phyloP scores from a whole-genome alignment of 2,329 filamentous ascomycete genomes.

The Massarina eburnea region DNA sequence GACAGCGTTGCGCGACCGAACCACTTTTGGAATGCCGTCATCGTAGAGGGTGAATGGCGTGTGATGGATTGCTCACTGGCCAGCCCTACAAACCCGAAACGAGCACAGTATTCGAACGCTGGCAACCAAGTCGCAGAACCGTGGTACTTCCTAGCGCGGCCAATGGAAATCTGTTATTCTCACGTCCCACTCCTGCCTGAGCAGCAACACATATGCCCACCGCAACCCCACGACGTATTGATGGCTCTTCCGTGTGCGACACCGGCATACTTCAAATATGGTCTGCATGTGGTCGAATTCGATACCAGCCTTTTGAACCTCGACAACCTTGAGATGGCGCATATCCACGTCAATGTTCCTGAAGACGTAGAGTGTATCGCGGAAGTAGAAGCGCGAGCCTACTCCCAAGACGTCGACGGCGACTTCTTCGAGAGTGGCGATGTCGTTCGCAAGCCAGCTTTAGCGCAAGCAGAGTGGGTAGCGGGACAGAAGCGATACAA shows the following conservation, averaged over 20 bases:
- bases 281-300: constrained; percentile 79
- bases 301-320: constrained; percentile 84
- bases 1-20: constrained; percentile 84
- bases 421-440: constrained; percentile 94
- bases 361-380: constrained; percentile 88
- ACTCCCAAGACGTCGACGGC: constrained; percentile 80
- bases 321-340: constrained; percentile 90
- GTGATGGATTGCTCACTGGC: constrained; percentile 94
- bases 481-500: constrained; percentile 86
- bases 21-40: constrained; percentile 96
- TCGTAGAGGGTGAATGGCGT: constrained; percentile 93
- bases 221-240: constrained; percentile 81
- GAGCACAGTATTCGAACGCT: constrained; percentile 74
- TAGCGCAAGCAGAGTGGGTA: constrained; percentile 91
- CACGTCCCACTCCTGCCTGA: constrained; percentile 85
- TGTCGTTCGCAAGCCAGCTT: constrained; percentile 76
- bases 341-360: constrained; percentile 84
- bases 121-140: constrained; percentile 71
- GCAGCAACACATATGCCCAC: constrained; percentile 91
- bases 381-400: constrained; percentile 84
- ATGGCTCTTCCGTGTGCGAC: constrained; percentile 84
- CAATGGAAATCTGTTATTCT: constrained; percentile 90
- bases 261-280: constrained; percentile 83
- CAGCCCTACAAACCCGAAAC: constrained; percentile 83
- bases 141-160: constrained; percentile 93